Percentiles rank a stretch among this genome's conserved stretches.
Conservation (phyloP, 305 asterid species). For the Fraxinus sp. region DNA sequence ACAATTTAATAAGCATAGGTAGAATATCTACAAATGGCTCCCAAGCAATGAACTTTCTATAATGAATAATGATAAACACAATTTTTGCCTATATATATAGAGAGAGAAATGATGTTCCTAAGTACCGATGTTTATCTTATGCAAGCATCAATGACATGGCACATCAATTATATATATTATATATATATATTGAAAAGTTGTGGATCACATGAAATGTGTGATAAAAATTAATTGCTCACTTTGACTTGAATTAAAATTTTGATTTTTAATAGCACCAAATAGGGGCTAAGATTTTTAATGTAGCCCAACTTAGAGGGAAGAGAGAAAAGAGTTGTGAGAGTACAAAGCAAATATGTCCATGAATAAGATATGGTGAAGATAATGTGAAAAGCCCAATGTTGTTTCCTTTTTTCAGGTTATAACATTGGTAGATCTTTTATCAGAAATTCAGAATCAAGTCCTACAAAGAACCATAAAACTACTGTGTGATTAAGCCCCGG, state of each 20-base stretch:
- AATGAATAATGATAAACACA: background rate
- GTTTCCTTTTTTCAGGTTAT: background rate
- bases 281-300: background rate
- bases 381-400: background rate
- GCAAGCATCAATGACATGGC: background rate
- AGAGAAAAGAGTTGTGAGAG: background rate
- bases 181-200: background rate
- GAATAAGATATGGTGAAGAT: background rate
- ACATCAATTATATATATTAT: too few species aligned
- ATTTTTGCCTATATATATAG: background rate
- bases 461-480: background rate
- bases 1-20: background rate
- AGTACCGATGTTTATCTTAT: background rate
- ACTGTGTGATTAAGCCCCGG: background rate
- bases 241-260: too few species aligned
- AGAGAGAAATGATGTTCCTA: background rate
- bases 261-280: background rate
- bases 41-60: background rate
- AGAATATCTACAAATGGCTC: conserved; percentile 6
- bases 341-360: background rate
- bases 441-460: background rate
- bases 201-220: too few species aligned
- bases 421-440: conserved; percentile 3
- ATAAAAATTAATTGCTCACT: too few species aligned
- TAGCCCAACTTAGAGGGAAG: background rate